Evolutionary conservation across 2,329 filamentous ascomycete genomes (phyloP), one percentile per base, ranked within the genome.

Genomic region (Aspergillus latus): DNA sequence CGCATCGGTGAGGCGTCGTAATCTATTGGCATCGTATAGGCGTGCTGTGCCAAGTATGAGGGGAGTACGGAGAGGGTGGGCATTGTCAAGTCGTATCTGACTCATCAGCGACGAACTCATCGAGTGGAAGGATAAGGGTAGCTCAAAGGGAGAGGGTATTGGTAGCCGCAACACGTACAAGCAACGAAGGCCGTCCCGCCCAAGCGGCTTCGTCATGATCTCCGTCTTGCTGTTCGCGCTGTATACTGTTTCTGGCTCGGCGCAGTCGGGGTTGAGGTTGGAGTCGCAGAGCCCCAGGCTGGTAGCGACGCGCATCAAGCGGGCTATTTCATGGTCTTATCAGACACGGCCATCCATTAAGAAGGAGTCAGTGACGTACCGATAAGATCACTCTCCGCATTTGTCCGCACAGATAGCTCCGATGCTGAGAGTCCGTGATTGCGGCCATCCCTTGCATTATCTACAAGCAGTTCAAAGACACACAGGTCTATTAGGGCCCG

Each of bases 41-140:
- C 56, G 45, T 68, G 60, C 1, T 56, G 52, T 4, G 62, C 65
- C 29, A 72, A 59, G 52, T 72, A 73, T 37, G 69, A 64, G 0
- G 69, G 67, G 2, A 73, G 59, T 40, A 65, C 65, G 36, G 65
- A 62, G 28, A 72, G 56, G 0, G 69, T 70, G 3, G 71, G 69
- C 26, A 73, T 54, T 1, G 70, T 70, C 16, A 73, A 55, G 16
- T 69, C 21, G 21, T 21, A 21, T 21, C 21, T 21, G 21, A 21
- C 21, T 21, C 21, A 21, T 21, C 21, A 21, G 21, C 21, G 3
- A 21, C 21, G 21, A 21, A 21, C 21, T 21, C 21, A 21, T 21
- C 21, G 21, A 21, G 21, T 21, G 21, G 21, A 21, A 21, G 21
- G 21, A 21, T 21, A 21, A 21, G 21, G 21, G 3, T 21, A 21